Conservation (phyloP, 2,329 filamentous ascomycete species). For the Beauveria varroae region DNA sequence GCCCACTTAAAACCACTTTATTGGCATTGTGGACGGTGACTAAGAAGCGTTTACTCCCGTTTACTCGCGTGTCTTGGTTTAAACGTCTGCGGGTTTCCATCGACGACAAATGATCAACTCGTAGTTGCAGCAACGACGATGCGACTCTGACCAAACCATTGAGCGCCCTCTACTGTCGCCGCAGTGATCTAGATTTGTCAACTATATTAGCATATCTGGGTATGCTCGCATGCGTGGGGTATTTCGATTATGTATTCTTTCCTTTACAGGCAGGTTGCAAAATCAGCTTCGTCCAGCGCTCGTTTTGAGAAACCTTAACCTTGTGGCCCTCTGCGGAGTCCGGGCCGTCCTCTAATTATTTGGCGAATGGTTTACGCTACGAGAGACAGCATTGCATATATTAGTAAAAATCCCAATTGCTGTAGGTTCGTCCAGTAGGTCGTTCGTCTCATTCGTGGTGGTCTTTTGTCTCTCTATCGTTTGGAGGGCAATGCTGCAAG, state of each 20-base stretch:
- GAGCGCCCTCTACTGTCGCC: no score
- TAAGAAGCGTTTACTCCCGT: no score
- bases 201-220: no score
- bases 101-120: no score
- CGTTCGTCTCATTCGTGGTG: background rate
- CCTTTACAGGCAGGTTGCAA: background rate
- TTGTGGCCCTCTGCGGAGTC: background rate
- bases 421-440: background rate
- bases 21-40: no score
- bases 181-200: no score
- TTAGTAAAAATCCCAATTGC: background rate
- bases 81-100: no score
- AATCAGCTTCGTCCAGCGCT: background rate
- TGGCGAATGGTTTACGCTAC: background rate
- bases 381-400: background rate
- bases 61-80: no score
- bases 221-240: no score
- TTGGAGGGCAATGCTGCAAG: background rate
- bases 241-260: background rate
- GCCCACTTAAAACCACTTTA: background rate
- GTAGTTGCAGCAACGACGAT: no score
- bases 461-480: background rate
- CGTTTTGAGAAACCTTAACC: background rate
- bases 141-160: no score
- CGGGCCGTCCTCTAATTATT: background rate